Conservation (phyloP, 225 moss, liverwort and hornwort species). For the Ulota crispa region DNA sequence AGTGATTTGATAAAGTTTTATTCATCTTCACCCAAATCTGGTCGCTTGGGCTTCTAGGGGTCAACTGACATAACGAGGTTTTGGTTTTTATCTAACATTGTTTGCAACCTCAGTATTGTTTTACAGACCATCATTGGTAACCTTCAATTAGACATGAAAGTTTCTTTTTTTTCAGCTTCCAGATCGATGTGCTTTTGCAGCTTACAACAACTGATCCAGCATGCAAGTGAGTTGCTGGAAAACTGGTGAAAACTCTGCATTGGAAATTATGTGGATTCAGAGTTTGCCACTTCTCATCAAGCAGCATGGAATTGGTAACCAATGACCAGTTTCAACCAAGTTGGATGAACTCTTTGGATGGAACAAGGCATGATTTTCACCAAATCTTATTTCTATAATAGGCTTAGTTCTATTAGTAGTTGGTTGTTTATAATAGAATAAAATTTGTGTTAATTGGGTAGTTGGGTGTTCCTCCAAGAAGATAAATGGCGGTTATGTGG, state of each 20-base stretch:
- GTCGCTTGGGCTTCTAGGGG: too few relatives aligned
- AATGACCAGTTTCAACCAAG: not conserved
- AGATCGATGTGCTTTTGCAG: not conserved
- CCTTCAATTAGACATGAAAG: not conserved
- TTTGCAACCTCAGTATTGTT: not conserved
- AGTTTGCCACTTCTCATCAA: not conserved
- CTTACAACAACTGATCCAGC: not conserved
- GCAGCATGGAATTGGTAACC: not conserved
- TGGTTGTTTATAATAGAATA: too few relatives aligned
- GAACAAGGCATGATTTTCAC: not conserved
- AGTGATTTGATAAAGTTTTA: too few relatives aligned
- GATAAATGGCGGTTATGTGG: too few relatives aligned
- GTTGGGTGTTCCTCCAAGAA: too few relatives aligned
- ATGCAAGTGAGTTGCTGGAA: not conserved
- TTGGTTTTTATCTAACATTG: not conserved
- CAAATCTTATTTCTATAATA: too few relatives aligned
- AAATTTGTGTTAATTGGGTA: too few relatives aligned
- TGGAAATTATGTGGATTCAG: not conserved
- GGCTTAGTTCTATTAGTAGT: too few relatives aligned
- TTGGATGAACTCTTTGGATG: not conserved
- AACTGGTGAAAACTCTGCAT: not conserved
- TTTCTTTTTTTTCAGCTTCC: not conserved
- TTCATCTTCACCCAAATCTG: too few relatives aligned
- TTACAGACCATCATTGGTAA: not conserved
- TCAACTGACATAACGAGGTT: not conserved